Conservation (phyloP, 805 yeast genomes). For the Kodamaea kaohsiungensis region DNA sequence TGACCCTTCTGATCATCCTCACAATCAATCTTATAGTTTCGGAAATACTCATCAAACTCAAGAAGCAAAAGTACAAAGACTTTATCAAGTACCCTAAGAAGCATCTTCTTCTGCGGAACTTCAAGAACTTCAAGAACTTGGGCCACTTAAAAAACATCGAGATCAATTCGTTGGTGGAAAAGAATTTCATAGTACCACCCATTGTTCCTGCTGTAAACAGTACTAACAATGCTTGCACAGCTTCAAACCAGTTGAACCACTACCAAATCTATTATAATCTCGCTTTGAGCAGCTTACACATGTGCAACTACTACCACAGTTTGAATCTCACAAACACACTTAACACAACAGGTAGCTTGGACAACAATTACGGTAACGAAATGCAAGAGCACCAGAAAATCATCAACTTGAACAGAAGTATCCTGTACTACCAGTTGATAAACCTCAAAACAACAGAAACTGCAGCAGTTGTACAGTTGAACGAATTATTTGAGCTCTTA, state of each 20-base stretch:
- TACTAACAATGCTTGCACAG: conserved; percentile 7
- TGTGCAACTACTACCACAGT: conserved; percentile 32
- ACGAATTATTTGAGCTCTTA: conserved; percentile 33
- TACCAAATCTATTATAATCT: conserved; percentile 33
- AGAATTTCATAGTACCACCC: conserved; percentile 21
- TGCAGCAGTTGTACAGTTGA: conserved; percentile 21
- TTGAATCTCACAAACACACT: conserved; percentile 28
- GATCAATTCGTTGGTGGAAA: conserved; percentile 24
- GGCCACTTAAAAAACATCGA: conserved; percentile 32
- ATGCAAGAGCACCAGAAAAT: conserved; percentile 34
- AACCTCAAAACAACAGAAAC: conserved; percentile 25
- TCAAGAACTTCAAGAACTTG: conserved; percentile 26
- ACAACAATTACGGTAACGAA: conserved; percentile 20
- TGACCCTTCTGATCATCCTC: conserved; percentile 26
- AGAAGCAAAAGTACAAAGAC: conserved; percentile 23
- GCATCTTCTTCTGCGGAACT: conserved; percentile 17
- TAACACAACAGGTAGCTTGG: conserved; percentile 12
- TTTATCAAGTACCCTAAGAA: conserved; percentile 20
- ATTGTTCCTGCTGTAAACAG: conserved; percentile 13
- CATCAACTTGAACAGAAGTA: conserved; percentile 27
- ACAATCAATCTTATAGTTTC: conserved; percentile 28
- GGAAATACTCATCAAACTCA: conserved; percentile 32
- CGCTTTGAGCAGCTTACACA: conserved; percentile 27
- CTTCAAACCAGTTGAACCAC: conserved; percentile 18
- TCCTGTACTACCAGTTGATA: conserved; percentile 33